Percentiles rank a stretch among this genome's conserved stretches.
phyloP scores from a whole-genome alignment of 1,284 basidiomycete species.

The Ceraceosorus guamensis region DNA sequence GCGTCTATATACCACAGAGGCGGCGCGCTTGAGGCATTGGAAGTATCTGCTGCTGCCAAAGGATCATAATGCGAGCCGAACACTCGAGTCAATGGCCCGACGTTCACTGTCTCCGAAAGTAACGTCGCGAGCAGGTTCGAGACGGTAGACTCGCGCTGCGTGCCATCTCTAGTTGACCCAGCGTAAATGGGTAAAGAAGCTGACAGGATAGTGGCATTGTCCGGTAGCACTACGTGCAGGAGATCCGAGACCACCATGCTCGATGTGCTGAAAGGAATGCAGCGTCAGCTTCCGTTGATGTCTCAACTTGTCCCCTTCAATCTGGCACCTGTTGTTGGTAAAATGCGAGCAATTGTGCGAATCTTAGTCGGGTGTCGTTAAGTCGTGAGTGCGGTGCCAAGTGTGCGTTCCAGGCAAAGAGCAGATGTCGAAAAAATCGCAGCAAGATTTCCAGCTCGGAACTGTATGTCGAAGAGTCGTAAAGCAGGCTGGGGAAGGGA shows the following conservation, averaged over 20 bases:
- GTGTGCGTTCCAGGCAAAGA: too few species aligned
- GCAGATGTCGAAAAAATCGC: too few species aligned
- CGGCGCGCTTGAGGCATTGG: background rate
- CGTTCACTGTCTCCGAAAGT: constrained; percentile 24
- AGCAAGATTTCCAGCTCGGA: too few species aligned
- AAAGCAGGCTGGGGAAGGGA: too few species aligned
- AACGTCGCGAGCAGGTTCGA: constrained; percentile 22
- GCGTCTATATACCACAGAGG: constrained; percentile 23
- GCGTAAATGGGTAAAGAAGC: constrained; percentile 19
- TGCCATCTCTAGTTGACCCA: background rate
- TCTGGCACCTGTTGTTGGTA: too few species aligned
- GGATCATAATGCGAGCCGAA: constrained; percentile 26
- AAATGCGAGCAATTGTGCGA: too few species aligned
- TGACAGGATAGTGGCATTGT: constrained; percentile 24
- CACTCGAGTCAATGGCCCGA: constrained; percentile 15
- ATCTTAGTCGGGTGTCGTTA: too few species aligned
- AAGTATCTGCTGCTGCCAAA: background rate
- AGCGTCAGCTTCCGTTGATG: too few species aligned
- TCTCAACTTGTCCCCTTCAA: too few species aligned
- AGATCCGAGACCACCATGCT: constrained; percentile 1
- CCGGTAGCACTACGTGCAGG: constrained; percentile 31
- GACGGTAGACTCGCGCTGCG: constrained; percentile 10
- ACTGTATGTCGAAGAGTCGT: too few species aligned
- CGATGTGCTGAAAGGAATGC: too few species aligned
- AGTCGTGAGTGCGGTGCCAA: too few species aligned